Conservation (phyloP, 2,329 filamentous ascomycete species). For the Penicillium janthinellum region DNA sequence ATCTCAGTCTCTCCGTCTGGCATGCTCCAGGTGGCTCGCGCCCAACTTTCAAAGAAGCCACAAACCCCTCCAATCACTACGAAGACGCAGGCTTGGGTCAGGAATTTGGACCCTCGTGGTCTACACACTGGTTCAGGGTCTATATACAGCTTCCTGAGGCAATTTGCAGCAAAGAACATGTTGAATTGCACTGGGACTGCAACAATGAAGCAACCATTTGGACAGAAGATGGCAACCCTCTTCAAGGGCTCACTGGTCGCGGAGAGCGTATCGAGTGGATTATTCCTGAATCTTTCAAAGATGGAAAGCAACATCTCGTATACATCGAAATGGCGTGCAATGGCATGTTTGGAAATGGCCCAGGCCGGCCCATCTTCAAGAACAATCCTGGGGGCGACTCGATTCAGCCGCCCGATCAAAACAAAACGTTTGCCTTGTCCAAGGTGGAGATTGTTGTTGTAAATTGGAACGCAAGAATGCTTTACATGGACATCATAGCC, state of each 20-base stretch:
- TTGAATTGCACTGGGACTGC: slow-evolving; percentile 95
- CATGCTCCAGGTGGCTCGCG: slow-evolving; percentile 76
- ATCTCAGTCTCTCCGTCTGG: slow-evolving; percentile 85
- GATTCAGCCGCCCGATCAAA: slow-evolving; percentile 83
- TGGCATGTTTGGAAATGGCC: slow-evolving; percentile 92
- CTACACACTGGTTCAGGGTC: slow-evolving; percentile 95
- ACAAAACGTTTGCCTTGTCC: slow-evolving; percentile 74
- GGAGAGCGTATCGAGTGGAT: slow-evolving; percentile 92
- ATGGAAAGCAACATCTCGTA: slow-evolving; percentile 83
- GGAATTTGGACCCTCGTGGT: slow-evolving; percentile 90
- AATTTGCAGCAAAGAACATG: slow-evolving; percentile 71
- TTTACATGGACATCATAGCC: slow-evolving; percentile 94
- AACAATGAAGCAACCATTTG: slow-evolving; percentile 94
- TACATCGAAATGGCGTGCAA: slow-evolving; percentile 99
- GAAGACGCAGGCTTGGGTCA: slow-evolving; percentile 73
- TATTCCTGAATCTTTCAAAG: slow-evolving; percentile 75
- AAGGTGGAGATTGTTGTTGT: slow-evolving; percentile 86
- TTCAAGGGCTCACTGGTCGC: slow-evolving; percentile 91
- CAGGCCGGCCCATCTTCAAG: background rate
- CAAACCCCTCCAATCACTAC: slow-evolving; percentile 66
- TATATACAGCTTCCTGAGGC: slow-evolving; percentile 73
- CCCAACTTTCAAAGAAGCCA: slow-evolving; percentile 84
- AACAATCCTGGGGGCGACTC: slow-evolving; percentile 68
- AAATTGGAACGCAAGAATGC: slow-evolving; percentile 77
- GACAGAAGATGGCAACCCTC: slow-evolving; percentile 80